phyloP scores from a whole-genome alignment of 768 basidiomycete genomes.

The Trametes gibbosa region DNA sequence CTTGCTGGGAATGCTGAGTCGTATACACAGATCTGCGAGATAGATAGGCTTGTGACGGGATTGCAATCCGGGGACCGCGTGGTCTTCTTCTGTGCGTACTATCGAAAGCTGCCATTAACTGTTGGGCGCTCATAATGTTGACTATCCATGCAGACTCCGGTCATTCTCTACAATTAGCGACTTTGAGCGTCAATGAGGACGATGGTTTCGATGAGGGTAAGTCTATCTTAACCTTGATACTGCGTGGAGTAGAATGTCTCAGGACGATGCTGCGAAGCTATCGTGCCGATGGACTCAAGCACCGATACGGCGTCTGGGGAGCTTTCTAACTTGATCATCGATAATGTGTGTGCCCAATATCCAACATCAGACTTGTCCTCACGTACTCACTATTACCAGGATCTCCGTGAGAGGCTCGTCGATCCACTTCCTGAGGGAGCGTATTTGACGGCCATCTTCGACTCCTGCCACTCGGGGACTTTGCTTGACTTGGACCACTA shows the following conservation, averaged over 20 bases:
- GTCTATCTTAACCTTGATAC: background rate
- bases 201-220: constrained; percentile 29
- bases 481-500: constrained; percentile 26
- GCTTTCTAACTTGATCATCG: constrained; percentile 15
- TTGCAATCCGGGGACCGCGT: background rate
- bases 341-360: constrained; percentile 18
- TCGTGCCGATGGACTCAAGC: constrained; percentile 14
- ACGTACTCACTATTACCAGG: constrained; percentile 15
- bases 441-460: constrained; percentile 22
- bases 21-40: background rate
- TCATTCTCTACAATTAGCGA: constrained; percentile 20
- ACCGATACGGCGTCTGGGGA: background rate
- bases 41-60: background rate
- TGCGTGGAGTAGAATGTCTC: background rate
- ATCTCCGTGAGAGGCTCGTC: constrained; percentile 18
- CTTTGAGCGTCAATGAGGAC: constrained; percentile 10
- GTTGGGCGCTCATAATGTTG: background rate
- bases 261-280: background rate
- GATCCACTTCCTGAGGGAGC: constrained; percentile 19
- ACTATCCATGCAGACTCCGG: constrained; percentile 18
- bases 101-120: background rate
- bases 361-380: background rate
- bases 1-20: background rate
- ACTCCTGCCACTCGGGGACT: constrained; percentile 28
- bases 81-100: constrained; percentile 16